These are phyloP conservation scores for Candida pini DNA, from an alignment of 805 yeast species.

Conservation along the genomic window DNA sequence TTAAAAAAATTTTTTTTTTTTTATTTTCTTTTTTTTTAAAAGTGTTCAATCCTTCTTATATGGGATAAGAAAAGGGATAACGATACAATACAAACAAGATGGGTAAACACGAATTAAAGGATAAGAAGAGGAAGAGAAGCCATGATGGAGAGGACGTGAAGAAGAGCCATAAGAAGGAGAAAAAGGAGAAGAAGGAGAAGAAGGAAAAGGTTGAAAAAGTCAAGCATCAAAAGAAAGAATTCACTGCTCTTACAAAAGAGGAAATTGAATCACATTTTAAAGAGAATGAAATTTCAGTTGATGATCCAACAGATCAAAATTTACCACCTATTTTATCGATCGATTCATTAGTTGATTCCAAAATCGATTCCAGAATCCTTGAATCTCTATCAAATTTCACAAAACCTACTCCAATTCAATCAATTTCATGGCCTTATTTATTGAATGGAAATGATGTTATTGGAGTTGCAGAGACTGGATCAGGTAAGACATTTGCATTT, in stretches of 20 bases:
- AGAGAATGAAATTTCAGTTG: slow-evolving; percentile 74
- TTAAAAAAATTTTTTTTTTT: too few relatives aligned
- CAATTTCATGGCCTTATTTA: slow-evolving; percentile 91
- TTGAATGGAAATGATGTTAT: slow-evolving; percentile 76
- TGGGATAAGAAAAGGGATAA: too few relatives aligned
- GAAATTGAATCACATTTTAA: slow-evolving; percentile 59
- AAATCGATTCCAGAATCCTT: slow-evolving; percentile 49
- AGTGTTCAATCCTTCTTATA: too few relatives aligned
- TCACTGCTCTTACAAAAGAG: slow-evolving; percentile 12
- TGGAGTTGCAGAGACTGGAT: slow-evolving; percentile 98
- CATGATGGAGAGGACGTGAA: too few relatives aligned
- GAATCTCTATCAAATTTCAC: slow-evolving; percentile 66
- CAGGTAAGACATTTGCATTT: slow-evolving; percentile 96
- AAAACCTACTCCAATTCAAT: slow-evolving; percentile 93
- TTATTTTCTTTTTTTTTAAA: too few relatives aligned
- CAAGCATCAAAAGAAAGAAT: slow-evolving; percentile 3
- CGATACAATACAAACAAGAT: too few relatives aligned
- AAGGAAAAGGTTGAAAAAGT: slow-evolving; percentile 21
- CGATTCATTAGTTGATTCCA: slow-evolving; percentile 41
- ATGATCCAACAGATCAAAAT: slow-evolving; percentile 50
- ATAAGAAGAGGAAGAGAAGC: slow-evolving; percentile 37
- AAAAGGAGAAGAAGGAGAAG: slow-evolving; percentile 16
- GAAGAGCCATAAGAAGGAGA: slow-evolving; percentile 30
- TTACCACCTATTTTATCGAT: slow-evolving; percentile 70
- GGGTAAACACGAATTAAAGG: too few relatives aligned